A percentile compares a stretch with the other conserved stretches of the same genome.
phyloP scores from a whole-genome alignment of 805 yeast species.

The Saturnispora hagleri region DNA sequence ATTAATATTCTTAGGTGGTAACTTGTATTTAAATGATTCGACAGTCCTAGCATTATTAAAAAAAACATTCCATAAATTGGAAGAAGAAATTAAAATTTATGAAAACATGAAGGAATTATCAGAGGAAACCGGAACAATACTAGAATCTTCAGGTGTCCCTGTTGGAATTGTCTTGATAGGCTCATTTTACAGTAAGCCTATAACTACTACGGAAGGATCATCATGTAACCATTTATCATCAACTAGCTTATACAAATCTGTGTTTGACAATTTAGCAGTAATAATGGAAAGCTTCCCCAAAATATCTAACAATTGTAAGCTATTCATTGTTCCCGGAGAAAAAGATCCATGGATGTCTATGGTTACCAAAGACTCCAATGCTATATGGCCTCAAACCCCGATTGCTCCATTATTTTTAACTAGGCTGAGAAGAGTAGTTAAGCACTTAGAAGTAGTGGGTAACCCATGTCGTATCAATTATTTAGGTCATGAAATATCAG shows the following conservation, averaged over 20 bases:
- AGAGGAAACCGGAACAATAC: slow-evolving; percentile 9
- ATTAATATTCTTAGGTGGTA: slow-evolving; percentile 66
- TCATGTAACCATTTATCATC: slow-evolving; percentile 38
- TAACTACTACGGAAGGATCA: slow-evolving; percentile 45
- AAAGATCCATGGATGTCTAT: slow-evolving; percentile 91
- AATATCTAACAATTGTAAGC: slow-evolving; percentile 42
- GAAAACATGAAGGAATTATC: slow-evolving; percentile 16
- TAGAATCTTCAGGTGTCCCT: slow-evolving; percentile 19
- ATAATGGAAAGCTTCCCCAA: slow-evolving; percentile 51
- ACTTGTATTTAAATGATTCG: slow-evolving; percentile 55
- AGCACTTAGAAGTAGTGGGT: slow-evolving; percentile 46
- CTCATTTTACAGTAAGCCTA: slow-evolving; percentile 62
- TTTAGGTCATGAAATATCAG: slow-evolving; percentile 72
- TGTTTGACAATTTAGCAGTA: slow-evolving; percentile 67
- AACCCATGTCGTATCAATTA: slow-evolving; percentile 78
- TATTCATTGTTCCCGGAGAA: slow-evolving; percentile 77
- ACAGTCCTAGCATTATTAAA: slow-evolving; percentile 53
- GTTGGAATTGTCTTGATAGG: slow-evolving; percentile 69
- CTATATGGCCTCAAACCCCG: slow-evolving; percentile 62
- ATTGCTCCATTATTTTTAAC: slow-evolving; percentile 67
- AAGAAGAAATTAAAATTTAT: slow-evolving; percentile 31
- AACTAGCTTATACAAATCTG: slow-evolving; percentile 48
- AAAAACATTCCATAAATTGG: slow-evolving; percentile 49
- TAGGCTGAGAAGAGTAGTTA: slow-evolving; percentile 50
- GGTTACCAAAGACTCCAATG: slow-evolving; percentile 49